Percentiles rank a stretch among this genome's conserved stretches.
Evolutionary conservation across 2,329 filamentous ascomycete genomes (phyloP).

Genomic region (Plenodomus tracheiphilus): DNA sequence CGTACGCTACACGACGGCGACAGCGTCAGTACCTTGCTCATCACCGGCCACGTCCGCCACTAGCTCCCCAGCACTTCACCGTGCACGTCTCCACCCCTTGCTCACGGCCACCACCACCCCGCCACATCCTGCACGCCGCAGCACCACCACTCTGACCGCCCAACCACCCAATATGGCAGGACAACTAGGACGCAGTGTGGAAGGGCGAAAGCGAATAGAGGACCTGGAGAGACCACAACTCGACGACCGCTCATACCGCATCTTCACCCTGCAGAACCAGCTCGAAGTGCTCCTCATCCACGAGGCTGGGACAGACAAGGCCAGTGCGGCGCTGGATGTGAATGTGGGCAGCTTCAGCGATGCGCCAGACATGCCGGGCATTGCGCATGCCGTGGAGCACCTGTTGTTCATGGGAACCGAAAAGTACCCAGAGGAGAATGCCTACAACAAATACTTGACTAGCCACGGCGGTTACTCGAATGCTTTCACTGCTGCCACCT

Average conservation of each 20-base stretch:
- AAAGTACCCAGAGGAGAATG: conserved; percentile 81
- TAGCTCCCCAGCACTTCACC: conserved; percentile 19
- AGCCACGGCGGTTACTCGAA: conserved; percentile 91
- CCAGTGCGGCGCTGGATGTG: conserved; percentile 91
- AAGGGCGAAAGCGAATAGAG: conserved; percentile 54
- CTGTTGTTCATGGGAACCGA: conserved; percentile 98
- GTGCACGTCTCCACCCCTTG: conserved; percentile 20
- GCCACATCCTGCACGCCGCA: conserved; percentile 11
- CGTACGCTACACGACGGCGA: conserved; percentile 15
- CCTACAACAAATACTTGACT: conserved; percentile 90
- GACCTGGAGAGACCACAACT: conserved; percentile 78
- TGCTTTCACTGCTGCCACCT: conserved; percentile 89
- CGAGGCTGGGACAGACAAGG: conserved; percentile 94
- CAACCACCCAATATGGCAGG: conserved; percentile 31
- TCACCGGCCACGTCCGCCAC: conserved; percentile 19
- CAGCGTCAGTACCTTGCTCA: conserved; percentile 17
- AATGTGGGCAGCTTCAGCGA: conserved; percentile 97
- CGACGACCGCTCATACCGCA: conserved; percentile 84
- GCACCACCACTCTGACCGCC: conserved; percentile 10
- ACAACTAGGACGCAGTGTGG: conserved; percentile 28
- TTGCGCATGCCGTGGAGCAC: conserved; percentile 96
- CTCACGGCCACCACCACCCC: conserved; percentile 15
- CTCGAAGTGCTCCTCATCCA: conserved; percentile 92
- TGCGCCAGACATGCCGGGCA: conserved; percentile 84
- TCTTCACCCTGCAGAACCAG: conserved; percentile 81